Base-by-base conservation (phyloP, 257 asterid genomes). In the Ilex asprella region DNA sequence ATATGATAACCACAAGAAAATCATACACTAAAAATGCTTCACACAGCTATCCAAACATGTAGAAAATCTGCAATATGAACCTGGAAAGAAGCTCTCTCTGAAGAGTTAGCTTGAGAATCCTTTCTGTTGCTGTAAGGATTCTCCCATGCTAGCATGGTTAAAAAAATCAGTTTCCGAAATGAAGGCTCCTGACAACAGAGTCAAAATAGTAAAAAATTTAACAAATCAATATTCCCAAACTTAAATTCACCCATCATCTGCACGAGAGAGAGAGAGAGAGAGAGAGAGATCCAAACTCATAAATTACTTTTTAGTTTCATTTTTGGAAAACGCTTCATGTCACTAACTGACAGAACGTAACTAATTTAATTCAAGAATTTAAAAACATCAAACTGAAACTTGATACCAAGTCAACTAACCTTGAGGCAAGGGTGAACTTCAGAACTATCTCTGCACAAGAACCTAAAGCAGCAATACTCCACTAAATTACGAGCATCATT, bases 101-200 rank as follows among this genome's bases (percentile, higher is more conserved):
- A 67, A 65, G 79, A 65, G 80, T 73, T 70, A 60, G 68, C 60
- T 60, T 58, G 70, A 50, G 62, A 70, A 59, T 72, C 77, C 77
- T 77, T 68, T 62, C 74, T 73, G 44, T 69, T 75, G 63, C 83
- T 69, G 70, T 73, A 80, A 67, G 99, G 99, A 55, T 69, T 78
- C 82, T 93, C 96, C 99, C 99, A 93, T 14, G 99, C 97, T 64
- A 93, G 81, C 99, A 93, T 89, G 21, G 99, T 87, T 65, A 87
- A 63, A 70, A 82, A 93, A 68, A 89, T 59, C 57, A 93, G 80
- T 68, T 85, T 85, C 79, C 68, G 96, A 72, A 93, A 89, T 72
- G 97, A 89, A 67, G 92, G 84, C 76, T 93, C 97, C 99, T 93
- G 79, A 47, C 49, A 78, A 60, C 52, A 65, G 57, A 59, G 63